Base-by-base conservation (phyloP, 805 yeast species). In the Yamadazyma philogaea region DNA sequence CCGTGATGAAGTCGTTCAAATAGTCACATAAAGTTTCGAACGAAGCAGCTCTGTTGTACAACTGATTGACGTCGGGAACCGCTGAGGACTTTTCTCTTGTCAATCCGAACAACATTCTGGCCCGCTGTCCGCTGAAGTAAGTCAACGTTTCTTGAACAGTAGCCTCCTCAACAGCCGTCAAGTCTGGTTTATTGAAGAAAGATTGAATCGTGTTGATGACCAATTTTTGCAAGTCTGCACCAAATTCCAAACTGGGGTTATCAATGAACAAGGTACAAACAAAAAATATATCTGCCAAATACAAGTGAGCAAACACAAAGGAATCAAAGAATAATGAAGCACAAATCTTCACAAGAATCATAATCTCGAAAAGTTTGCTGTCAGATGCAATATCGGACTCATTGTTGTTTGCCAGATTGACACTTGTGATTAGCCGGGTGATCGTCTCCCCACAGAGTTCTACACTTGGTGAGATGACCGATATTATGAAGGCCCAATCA, bases 251-350 rank as follows among this genome's bases (percentile, higher is more conserved):
- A 10, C 72, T 71, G 6, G 74, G 72, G 43, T 67, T 63, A 54
- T 76, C 81, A 59, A 78, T 75, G 59, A 75, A 76, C 16, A 85
- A 68, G 0, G 91, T 75, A 22, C 84, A 75, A 46, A 87, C 69
- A 52, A 79, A 81, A 43, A 85, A 71, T 1, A 86, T 72, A 54
- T 88, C 95, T 10, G 90, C 83, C 48, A 87, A 61, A 56, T 74
- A 84, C 62, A 77, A 66, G 45, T 82, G 81, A 6, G 84, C 79
- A 50, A 78, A 72, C 11, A 74, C 60, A 28, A 77, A 69, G 0
- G 87, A 76, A 56, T 87, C 89, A 64, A 87, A 88, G 47, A 87
- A 81, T 27, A 87, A 56, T 6, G 81, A 77, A 1, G 84, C 75
- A 33, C 81, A 67, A 39, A 84, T 74, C 50, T 78, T 78, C 7